A percentile compares a stretch with the other conserved stretches of the same genome.
Evolutionary conservation across 2,329 filamentous ascomycete species (phyloP).

Genomic region (Beauveria pseudobassiana): DNA sequence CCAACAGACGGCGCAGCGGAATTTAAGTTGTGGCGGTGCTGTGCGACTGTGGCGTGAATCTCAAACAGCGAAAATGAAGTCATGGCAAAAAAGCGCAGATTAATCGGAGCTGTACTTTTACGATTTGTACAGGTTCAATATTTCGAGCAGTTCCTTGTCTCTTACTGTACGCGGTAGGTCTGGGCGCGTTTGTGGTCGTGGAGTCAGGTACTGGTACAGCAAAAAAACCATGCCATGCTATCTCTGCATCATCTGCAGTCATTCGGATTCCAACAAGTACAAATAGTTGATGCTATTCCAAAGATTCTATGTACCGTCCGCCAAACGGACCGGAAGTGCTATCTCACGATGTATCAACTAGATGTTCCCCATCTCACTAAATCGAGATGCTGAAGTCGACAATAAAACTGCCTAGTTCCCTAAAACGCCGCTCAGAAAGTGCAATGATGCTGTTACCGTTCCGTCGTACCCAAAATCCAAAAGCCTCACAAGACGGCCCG

Average conservation of each 20-base stretch:
- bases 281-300: conserved; percentile 1
- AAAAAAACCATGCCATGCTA: too few relatives aligned
- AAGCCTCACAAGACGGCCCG: neutral
- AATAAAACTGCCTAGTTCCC: neutral
- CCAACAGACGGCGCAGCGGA: neutral
- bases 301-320: neutral
- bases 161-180: neutral
- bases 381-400: neutral
- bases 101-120: neutral
- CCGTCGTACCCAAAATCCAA: neutral
- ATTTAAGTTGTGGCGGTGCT: neutral
- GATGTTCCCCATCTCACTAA: neutral
- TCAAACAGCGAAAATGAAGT: neutral
- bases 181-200: neutral
- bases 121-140: neutral
- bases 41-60: neutral
- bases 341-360: neutral
- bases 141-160: neutral
- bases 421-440: conserved; percentile 8
- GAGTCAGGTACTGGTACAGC: too few relatives aligned
- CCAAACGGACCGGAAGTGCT: neutral
- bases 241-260: neutral
- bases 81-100: neutral
- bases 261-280: neutral
- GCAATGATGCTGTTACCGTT: conserved; percentile 3